Base-by-base conservation (phyloP, 2,329 filamentous ascomycete species). In the Sarocladium kiliense region DNA sequence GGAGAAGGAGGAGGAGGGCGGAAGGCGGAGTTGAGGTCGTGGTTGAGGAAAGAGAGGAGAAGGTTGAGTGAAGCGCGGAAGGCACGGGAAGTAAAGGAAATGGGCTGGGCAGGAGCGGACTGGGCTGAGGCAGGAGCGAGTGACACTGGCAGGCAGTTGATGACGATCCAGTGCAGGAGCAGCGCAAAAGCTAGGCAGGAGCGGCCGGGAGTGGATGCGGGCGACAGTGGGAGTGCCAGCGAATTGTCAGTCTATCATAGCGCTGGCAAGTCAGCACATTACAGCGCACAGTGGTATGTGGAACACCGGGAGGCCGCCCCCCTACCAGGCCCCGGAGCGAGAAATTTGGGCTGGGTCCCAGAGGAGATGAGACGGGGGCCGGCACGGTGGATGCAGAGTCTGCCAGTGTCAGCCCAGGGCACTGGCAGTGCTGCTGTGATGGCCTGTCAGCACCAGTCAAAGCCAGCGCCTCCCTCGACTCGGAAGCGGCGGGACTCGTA, bases 101-200 rank as follows among this genome's bases (percentile, higher is more conserved):
- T 30, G 21, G 44, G 21, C 44, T 49, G 47, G 47, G 30, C 14
- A 21, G 27, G 19, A 51, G 30, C n/a, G 26, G 19, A 27, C 27
- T 51, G 47, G 47, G 44, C 44, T 51, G 47, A 51, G 47, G 47
- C 26, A 51, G 47, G 47, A 34, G 47, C 47, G 27, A 49, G 6
- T n/a, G n/a, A 44, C 18, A 44, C 44, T 47, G 23, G 23, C 12
- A 11, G 11, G 25, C 25, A 51, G 26, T 51, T 51, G 47, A 51
- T 51, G 47, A 51, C 47, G 47, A 51, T 51, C 47, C 47, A 36
- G 47, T 36, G 47, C 47, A 51, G 44, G 25, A 27, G 44, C 44
- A 32, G 26, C 25, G 16, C 11, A 23, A 10, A 4, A n/a, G 3
- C 25, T 19, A 49, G 14, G 44, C 23, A 49, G 47, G 47, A 51